Percentiles rank a stretch among this genome's conserved stretches.
phyloP scores from a whole-genome alignment of 805 yeast species.

The Kazachstania taianensis region DNA sequence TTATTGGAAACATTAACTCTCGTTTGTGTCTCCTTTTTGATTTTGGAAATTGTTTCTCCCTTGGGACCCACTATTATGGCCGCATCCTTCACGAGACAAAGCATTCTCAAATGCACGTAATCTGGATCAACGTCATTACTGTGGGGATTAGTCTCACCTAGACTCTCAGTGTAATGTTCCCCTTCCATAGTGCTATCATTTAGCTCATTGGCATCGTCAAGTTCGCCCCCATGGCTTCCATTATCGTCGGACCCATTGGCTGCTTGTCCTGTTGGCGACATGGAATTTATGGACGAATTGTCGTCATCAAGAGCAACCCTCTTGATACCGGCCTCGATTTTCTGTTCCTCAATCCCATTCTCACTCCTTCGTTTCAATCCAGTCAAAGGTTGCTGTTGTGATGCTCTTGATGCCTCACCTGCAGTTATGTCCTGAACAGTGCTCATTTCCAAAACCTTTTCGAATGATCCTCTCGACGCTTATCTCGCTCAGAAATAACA shows the following conservation, averaged over 20 bases:
- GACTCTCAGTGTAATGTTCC: slow-evolving; percentile 6
- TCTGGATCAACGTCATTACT: slow-evolving; percentile 22
- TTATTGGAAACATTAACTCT: slow-evolving; percentile 66
- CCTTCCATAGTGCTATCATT: slow-evolving; percentile 1
- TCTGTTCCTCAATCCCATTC: slow-evolving; percentile 33
- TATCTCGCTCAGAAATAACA: too few relatives aligned
- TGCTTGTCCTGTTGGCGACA: background rate
- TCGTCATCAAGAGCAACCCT: slow-evolving; percentile 63
- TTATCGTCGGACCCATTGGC: background rate
- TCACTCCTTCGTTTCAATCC: slow-evolving; percentile 60
- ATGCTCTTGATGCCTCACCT: too few relatives aligned
- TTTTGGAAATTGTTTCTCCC: slow-evolving; percentile 61
- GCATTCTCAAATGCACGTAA: slow-evolving; percentile 60
- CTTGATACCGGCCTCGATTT: slow-evolving; percentile 44
- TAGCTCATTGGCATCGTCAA: slow-evolving; percentile 2
- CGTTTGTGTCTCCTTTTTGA: slow-evolving; percentile 54
- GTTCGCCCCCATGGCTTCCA: too few relatives aligned
- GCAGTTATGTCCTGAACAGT: slow-evolving; percentile 9
- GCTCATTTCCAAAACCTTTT: slow-evolving; percentile 7
- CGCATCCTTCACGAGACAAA: slow-evolving; percentile 68
- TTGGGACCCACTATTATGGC: slow-evolving; percentile 67
- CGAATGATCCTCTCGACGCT: too few relatives aligned
- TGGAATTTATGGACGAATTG: background rate
- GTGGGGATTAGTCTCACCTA: background rate
- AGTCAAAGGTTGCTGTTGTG: slow-evolving; percentile 17